These are phyloP conservation scores for Saccharomyces pastorianus DNA, from an alignment of 1,139 yeast genomes.

Conservation along the genomic window DNA sequence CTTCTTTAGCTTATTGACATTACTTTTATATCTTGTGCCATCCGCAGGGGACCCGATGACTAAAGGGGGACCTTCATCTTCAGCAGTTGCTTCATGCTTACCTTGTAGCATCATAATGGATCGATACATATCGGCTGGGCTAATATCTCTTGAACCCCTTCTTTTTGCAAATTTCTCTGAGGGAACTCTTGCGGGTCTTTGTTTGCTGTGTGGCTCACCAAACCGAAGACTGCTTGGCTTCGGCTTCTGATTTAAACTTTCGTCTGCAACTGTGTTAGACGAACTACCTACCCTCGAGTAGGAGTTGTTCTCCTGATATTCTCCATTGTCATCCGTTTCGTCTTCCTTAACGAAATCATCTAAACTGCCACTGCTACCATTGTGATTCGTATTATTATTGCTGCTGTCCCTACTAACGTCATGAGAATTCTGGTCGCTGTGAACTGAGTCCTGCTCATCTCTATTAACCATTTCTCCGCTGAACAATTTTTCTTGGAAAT, in stretches of 20 bases:
- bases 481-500: constrained; percentile 31
- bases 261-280: background rate
- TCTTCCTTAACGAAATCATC: background rate
- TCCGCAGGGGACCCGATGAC: constrained; percentile 76
- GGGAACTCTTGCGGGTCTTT: background rate
- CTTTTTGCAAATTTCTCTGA: constrained; percentile 25
- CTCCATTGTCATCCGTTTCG: background rate
- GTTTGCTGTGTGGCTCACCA: constrained; percentile 1
- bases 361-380: background rate
- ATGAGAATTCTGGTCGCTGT: background rate
- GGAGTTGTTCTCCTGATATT: background rate
- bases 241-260: constrained; percentile 4
- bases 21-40: constrained; percentile 27
- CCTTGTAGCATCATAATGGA: constrained; percentile 73
- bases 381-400: background rate
- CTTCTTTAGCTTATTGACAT: background rate
- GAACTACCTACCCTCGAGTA: background rate
- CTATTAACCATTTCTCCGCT: constrained; percentile 31
- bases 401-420: background rate
- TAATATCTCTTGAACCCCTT: constrained; percentile 43
- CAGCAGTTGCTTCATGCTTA: constrained; percentile 35
- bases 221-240: constrained; percentile 1
- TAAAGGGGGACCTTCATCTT: constrained; percentile 72
- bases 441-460: constrained; percentile 21
- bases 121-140: constrained; percentile 76